phyloP scores from a whole-genome alignment of 2,329 filamentous ascomycete genomes.

The Penicillium sp. region DNA sequence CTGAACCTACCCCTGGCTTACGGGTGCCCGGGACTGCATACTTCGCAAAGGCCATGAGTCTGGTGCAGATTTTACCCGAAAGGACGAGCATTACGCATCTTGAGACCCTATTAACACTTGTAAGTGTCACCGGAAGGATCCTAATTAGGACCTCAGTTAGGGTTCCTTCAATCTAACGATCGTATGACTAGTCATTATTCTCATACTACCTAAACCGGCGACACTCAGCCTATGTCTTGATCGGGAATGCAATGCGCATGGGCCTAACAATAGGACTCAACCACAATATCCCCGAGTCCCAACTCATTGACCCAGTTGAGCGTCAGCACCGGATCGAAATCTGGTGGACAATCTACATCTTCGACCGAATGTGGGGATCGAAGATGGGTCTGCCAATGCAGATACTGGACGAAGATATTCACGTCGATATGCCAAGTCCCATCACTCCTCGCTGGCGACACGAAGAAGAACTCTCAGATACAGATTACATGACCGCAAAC shows the following conservation, averaged over 20 bases:
- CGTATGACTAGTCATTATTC: constrained; percentile 36
- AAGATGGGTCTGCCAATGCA: constrained; percentile 55
- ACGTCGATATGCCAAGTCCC: constrained; percentile 43
- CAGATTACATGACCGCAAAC: constrained; percentile 42
- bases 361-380: constrained; percentile 53
- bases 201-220: constrained; percentile 44
- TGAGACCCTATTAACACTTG: constrained; percentile 47
- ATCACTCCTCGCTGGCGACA: constrained; percentile 35
- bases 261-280: constrained; percentile 51
- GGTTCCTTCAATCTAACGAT: constrained; percentile 6
- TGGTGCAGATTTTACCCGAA: constrained; percentile 50
- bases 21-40: constrained; percentile 51
- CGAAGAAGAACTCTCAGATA: constrained; percentile 43
- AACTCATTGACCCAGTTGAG: constrained; percentile 44
- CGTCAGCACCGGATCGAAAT: constrained; percentile 42
- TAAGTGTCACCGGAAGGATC: constrained; percentile 19
- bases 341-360: constrained; percentile 47
- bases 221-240: constrained; percentile 39
- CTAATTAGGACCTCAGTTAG: no score
- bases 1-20: constrained; percentile 35
- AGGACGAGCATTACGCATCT: constrained; percentile 51
- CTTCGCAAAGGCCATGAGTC: constrained; percentile 46
- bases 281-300: constrained; percentile 43
- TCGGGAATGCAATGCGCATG: constrained; percentile 47
- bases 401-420: constrained; percentile 54